Evolutionary conservation across 1,284 basidiomycete species (phyloP).

Genomic region (Ceratobasidium sp.): DNA sequence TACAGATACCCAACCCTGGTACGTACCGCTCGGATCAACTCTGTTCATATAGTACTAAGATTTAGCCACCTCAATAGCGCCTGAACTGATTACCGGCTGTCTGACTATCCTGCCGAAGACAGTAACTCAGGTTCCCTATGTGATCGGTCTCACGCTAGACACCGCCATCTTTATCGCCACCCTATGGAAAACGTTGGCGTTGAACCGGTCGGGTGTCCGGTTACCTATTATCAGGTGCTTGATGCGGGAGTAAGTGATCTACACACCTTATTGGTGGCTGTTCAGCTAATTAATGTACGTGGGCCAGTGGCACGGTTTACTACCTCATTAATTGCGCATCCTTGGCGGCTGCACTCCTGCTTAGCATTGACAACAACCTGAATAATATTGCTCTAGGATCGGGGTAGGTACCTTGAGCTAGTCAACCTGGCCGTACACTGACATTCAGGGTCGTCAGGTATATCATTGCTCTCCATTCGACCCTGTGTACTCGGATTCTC

Average conservation of each 20-base stretch:
- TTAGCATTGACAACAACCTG: not conserved
- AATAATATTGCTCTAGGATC: not conserved
- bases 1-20: constrained; percentile 9
- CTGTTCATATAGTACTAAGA: not conserved
- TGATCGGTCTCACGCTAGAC: constrained; percentile 3
- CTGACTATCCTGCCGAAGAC: not conserved
- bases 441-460: not conserved
- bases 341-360: not conserved
- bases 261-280: not conserved
- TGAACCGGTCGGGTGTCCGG: not conserved
- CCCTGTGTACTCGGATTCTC: no score
- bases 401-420: not conserved
- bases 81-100: constrained; percentile 11
- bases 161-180: constrained; percentile 3
- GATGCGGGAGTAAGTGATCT: constrained; percentile 15
- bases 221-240: not conserved
- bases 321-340: not conserved
- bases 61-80: not conserved
- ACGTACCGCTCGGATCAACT: not conserved
- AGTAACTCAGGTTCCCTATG: not conserved
- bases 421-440: not conserved
- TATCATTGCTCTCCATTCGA: no score
- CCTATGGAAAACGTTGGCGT: constrained; percentile 16
- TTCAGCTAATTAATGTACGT: not conserved
- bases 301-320: not conserved